These are phyloP conservation scores for Geranium incanum DNA, from an alignment of 441 rosid species.

Conservation along the genomic window DNA sequence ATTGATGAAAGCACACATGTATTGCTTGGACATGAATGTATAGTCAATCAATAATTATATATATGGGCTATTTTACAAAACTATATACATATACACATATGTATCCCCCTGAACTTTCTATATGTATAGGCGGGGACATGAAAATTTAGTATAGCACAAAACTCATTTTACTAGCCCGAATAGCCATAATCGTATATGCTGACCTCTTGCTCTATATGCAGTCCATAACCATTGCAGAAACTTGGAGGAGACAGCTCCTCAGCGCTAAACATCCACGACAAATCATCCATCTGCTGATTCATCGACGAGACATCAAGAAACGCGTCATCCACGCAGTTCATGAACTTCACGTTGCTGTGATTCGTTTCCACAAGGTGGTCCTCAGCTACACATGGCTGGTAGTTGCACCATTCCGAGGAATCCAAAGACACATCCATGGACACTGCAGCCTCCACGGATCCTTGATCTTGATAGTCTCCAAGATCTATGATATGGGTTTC, in stretches of 20 bases:
- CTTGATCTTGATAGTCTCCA: conserved; percentile 1
- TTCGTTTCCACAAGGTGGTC: conserved; percentile 11
- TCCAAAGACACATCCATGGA: conserved; percentile 20
- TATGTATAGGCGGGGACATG: neutral
- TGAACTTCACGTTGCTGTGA: neutral
- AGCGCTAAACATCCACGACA: conserved; percentile 20
- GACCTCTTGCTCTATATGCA: conserved; percentile 24
- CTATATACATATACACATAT: neutral
- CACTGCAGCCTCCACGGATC: conserved; percentile 13
- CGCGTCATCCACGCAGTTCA: conserved; percentile 8
- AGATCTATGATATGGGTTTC: conserved; percentile 3
- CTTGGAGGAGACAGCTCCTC: conserved; percentile 6
- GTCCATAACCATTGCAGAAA: conserved; percentile 14
- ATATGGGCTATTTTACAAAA: conserved; percentile 2
- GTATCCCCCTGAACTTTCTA: neutral
- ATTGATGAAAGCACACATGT: neutral
- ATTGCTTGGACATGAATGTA: neutral
- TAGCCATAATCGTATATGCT: conserved; percentile 38
- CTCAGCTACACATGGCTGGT: conserved; percentile 11
- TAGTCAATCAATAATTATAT: neutral
- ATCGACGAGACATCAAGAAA: conserved; percentile 8
- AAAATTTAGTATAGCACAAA: neutral
- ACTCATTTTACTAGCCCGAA: conserved; percentile 18
- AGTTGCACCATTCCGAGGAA: conserved; percentile 11
- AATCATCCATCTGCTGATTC: conserved; percentile 16